Percentiles rank a stretch among this genome's conserved stretches.
These are phyloP conservation scores for Persicaria maculosa DNA, from an alignment of 148 eudicot genomes.

Conservation along the genomic window DNA sequence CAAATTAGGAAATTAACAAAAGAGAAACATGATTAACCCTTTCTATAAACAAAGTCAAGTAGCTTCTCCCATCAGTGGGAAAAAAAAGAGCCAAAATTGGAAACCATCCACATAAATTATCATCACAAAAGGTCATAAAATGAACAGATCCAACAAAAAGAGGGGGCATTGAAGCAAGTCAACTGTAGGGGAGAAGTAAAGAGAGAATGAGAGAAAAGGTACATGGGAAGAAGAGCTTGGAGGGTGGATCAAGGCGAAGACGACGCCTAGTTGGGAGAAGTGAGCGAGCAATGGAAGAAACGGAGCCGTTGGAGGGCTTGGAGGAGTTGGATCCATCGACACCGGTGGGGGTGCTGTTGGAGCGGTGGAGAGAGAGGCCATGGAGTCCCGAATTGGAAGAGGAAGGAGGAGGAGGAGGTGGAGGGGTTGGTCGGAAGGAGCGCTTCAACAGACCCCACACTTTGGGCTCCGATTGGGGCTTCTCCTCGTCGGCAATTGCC, in stretches of 20 bases:
- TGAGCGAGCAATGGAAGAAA: conserved; percentile 63
- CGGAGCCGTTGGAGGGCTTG: conserved; percentile 19
- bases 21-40: neutral
- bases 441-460: conserved; percentile 14
- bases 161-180: neutral
- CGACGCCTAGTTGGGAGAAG: conserved; percentile 60
- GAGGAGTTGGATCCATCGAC: conserved; percentile 9
- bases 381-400: conserved; percentile 10
- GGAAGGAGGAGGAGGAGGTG: neutral
- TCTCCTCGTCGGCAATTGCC: conserved; percentile 17
- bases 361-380: neutral
- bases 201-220: conserved; percentile 8
- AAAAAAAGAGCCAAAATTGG: conserved; percentile 1
- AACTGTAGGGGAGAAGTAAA: neutral
- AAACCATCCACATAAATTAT: neutral
- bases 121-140: neutral
- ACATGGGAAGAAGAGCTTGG: conserved; percentile 75
- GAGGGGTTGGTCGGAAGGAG: conserved; percentile 12
- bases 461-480: conserved; percentile 10
- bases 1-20: neutral
- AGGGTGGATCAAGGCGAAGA: conserved; percentile 72
- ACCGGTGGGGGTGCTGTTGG: conserved; percentile 1
- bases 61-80: neutral
- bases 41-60: neutral
- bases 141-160: conserved; percentile 8